These are phyloP conservation scores for Backusella australiensis DNA, from an alignment of 192 early-diverging fungal species.

Conservation along the genomic window DNA sequence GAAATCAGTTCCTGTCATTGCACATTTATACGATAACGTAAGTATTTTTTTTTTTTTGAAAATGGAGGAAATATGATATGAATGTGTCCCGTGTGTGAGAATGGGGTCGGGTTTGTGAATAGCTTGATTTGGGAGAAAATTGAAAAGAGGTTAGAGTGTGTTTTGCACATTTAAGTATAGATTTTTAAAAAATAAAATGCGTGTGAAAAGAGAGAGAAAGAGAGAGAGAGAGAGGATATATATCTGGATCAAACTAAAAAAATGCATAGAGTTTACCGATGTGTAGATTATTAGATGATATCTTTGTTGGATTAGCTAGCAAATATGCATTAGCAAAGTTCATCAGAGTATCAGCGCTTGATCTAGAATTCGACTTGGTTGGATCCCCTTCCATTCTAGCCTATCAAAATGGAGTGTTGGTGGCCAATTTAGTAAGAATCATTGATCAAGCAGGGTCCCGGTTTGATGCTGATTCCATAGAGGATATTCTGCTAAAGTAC, in stretches of 20 bases:
- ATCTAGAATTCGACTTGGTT: slow-evolving; percentile 56
- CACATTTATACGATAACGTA: slow-evolving; percentile 55
- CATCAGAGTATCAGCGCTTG: slow-evolving; percentile 45
- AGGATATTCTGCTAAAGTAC: slow-evolving; percentile 52
- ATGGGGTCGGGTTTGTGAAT: neutral
- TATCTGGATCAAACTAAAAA: neutral
- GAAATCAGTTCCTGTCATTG: slow-evolving; percentile 44
- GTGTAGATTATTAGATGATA: slow-evolving; percentile 42
- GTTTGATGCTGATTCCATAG: slow-evolving; percentile 41
- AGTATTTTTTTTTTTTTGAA: slow-evolving; percentile 10
- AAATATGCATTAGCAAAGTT: slow-evolving; percentile 53
- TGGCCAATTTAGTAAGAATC: slow-evolving; percentile 55
- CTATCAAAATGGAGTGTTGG: slow-evolving; percentile 49
- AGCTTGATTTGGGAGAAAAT: neutral
- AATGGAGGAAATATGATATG: slow-evolving; percentile 16
- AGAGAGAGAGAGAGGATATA: neutral
- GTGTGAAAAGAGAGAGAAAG: neutral
- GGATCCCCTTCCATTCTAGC: slow-evolving; percentile 55
- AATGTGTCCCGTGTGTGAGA: neutral
- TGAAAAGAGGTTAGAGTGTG: neutral
- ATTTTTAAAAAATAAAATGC: neutral
- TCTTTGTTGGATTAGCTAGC: slow-evolving; percentile 41
- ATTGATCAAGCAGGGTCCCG: slow-evolving; percentile 42
- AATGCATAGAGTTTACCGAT: slow-evolving; percentile 25
- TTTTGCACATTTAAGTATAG: neutral